Base-by-base conservation (phyloP, 164 flowering plant species). In the Malania oleifera region DNA sequence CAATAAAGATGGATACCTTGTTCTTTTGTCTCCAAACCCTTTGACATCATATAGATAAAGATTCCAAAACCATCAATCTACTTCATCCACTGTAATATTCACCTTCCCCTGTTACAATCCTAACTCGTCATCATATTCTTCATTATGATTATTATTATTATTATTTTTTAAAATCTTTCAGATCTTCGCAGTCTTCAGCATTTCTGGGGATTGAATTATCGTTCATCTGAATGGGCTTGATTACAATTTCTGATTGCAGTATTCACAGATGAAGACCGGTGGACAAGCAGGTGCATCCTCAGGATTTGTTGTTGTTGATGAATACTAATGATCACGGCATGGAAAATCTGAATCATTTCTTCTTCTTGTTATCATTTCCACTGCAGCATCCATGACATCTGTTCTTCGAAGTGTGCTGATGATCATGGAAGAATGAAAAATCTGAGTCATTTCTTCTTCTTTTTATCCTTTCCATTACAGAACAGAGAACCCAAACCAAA, bases 401-500 rank as follows among this genome's bases (percentile, higher is more conserved):
- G 56, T 34, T 61, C 37, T 24, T 39, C 27, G 5, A 56, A 22
- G 2, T 9, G 18, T 51, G 23, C 40, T 48, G 18, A 44, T n/a
- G n/a, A 44, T 24, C 3, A 53, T 3, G 11, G 17, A 41, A 15
- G 7, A n/a, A 9, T 4, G n/a, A 26, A 26, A 20, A 48, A 57
- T 9, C 8, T 44, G 15, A 52, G 31, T 71, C 61, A 67, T 61
- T 77, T 83, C 71, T 80, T 91, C 76, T 74, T 82, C 71, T 63
- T 83, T 57, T 72, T 82, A 29, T 79, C 69, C 54, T 83, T 85
- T 27, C 86, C 82, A 50, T 61, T 77, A 69, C 85, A 77, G 62
- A 90, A 79, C 23, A 84, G 61, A 0, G 88, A 87, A 28, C 90
- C 81, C n/a, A 87, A 60, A 5, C 92, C 84, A 43, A 87, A 81